Evolutionary conservation across 2,329 filamentous ascomycete genomes (phyloP).

Genomic region (Ophiostoma angusticollis): DNA sequence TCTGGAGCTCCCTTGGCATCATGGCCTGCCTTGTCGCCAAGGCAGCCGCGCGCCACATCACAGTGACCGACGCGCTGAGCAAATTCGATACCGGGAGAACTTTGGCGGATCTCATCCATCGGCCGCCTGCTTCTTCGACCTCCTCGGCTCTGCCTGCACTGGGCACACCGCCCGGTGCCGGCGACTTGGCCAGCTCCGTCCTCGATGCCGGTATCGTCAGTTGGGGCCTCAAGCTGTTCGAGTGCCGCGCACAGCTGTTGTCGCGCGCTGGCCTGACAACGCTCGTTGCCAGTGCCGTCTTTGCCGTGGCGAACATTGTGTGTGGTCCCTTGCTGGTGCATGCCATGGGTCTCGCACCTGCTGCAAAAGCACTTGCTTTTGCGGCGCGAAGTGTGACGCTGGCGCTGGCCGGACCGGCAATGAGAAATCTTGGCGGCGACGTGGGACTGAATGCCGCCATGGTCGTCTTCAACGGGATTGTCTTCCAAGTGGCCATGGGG

Average conservation of each 20-base stretch:
- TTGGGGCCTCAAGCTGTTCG: conserved; percentile 42
- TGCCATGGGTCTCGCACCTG: conserved; percentile 23
- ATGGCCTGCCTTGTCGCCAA: conserved; percentile 31
- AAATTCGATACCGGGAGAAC: conserved; percentile 19
- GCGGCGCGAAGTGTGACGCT: conserved; percentile 38
- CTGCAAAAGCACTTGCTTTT: conserved; percentile 29
- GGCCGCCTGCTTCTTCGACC: conserved; percentile 19
- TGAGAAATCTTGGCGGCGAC: conserved; percentile 32
- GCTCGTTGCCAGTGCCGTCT: conserved; percentile 22
- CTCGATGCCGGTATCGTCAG: conserved; percentile 38
- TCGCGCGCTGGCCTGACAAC: conserved; percentile 29
- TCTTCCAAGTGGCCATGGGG: conserved; percentile 23
- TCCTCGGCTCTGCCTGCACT: not conserved
- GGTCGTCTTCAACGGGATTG: conserved; percentile 39
- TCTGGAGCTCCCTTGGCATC: conserved; percentile 32
- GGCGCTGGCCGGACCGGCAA: conserved; percentile 35
- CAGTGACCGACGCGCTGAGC: conserved; percentile 15
- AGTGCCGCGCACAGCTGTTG: conserved; percentile 33
- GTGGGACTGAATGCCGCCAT: conserved; percentile 34
- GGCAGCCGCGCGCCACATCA: conserved; percentile 15
- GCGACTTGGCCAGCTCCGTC: conserved; percentile 34
- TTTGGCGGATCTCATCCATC: conserved; percentile 19
- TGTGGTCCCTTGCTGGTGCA: conserved; percentile 27
- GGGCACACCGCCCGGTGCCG: conserved; percentile 23
- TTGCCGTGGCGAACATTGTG: conserved; percentile 30